Evolutionary conservation across 768 basidiomycete species (phyloP).

Genomic region (Russula sp.): DNA sequence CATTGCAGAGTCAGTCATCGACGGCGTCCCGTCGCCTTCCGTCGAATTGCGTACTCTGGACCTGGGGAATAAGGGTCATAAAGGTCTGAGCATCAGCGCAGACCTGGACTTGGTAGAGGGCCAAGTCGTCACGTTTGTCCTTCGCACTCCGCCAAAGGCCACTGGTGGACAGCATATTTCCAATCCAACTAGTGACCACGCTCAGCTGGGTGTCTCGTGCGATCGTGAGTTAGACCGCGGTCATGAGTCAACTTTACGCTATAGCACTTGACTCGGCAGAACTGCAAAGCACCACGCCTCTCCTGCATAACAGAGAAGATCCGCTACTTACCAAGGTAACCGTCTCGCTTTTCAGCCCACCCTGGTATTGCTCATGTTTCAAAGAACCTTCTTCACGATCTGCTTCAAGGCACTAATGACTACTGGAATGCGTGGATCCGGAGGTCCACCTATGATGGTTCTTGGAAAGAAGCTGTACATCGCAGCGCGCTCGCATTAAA

Average conservation of each 20-base stretch:
- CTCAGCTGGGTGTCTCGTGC: slow-evolving; percentile 41
- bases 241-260: not conserved
- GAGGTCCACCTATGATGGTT: slow-evolving; percentile 82
- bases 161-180: slow-evolving; percentile 23
- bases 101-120: slow-evolving; percentile 70
- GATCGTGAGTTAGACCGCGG: slow-evolving; percentile 29
- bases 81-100: slow-evolving; percentile 55
- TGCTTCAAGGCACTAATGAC: slow-evolving; percentile 61
- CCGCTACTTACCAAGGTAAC: slow-evolving; percentile 61
- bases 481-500: slow-evolving; percentile 92
- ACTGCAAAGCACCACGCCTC: slow-evolving; percentile 39
- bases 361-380: not conserved
- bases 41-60: slow-evolving; percentile 57
- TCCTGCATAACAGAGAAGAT: slow-evolving; percentile 51
- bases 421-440: slow-evolving; percentile 91
- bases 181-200: slow-evolving; percentile 34
- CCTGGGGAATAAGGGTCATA: slow-evolving; percentile 61
- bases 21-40: slow-evolving; percentile 42
- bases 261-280: slow-evolving; percentile 23
- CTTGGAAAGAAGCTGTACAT: slow-evolving; percentile 94
- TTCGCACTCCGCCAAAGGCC: slow-evolving; percentile 59
- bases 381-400: slow-evolving; percentile 47
- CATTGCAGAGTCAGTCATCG: slow-evolving; percentile 50
- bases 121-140: slow-evolving; percentile 82
- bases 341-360: not conserved